phyloP scores from a whole-genome alignment of 805 yeast genomes.

The Zygoascus biomembranicola region DNA sequence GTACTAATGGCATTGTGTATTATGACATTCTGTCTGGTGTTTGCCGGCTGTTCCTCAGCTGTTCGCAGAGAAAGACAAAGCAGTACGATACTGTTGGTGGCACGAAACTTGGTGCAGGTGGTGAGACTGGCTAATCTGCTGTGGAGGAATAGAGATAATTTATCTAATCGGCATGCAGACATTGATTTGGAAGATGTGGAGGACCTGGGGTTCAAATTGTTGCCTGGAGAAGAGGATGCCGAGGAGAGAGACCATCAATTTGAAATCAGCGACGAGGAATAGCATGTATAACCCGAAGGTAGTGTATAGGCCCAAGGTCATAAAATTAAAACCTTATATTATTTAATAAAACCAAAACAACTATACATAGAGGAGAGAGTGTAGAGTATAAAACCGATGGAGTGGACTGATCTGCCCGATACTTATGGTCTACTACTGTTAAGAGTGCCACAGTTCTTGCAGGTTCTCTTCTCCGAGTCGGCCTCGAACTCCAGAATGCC shows the following conservation, averaged over 20 bases:
- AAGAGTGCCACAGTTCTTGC: conserved; percentile 60
- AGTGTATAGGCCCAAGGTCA: too few relatives aligned
- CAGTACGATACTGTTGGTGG: conserved; percentile 8
- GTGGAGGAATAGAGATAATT: conserved; percentile 10
- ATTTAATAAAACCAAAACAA: too few relatives aligned
- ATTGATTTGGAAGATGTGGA: conserved; percentile 10
- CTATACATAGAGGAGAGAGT: neutral
- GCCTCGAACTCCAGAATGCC: conserved; percentile 67
- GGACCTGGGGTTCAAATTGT: conserved; percentile 8
- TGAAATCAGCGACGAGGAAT: conserved; percentile 1
- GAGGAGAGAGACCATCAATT: neutral
- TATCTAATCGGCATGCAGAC: conserved; percentile 6
- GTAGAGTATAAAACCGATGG: neutral
- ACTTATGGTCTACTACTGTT: conserved; percentile 16
- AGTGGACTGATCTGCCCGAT: neutral
- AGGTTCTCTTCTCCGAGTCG: conserved; percentile 57
- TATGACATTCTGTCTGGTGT: conserved; percentile 9
- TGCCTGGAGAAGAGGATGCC: conserved; percentile 9
- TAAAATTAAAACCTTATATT: too few relatives aligned
- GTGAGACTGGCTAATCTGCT: conserved; percentile 7
- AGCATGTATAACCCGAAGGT: too few relatives aligned
- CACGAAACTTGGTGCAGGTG: conserved; percentile 10
- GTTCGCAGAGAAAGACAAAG: conserved; percentile 10
- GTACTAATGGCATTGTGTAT: conserved; percentile 8
- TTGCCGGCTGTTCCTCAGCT: conserved; percentile 10